Percentiles rank a stretch among this genome's conserved stretches.
phyloP scores from a whole-genome alignment of 805 yeast species.

The Hanseniaspora taiwanica region DNA sequence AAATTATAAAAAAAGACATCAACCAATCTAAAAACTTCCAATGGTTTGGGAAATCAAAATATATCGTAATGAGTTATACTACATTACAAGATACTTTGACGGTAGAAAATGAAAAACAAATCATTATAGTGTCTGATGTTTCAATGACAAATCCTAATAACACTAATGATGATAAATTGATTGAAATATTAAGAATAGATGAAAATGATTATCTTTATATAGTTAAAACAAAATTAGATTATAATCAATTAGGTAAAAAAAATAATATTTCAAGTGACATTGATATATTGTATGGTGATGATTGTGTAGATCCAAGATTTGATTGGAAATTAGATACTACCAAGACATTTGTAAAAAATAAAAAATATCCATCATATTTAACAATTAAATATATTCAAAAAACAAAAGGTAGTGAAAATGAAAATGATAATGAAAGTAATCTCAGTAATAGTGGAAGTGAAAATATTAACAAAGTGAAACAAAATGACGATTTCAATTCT shows the following conservation, averaged over 20 bases:
- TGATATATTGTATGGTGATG: conserved; percentile 59
- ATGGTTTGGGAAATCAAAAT: conserved; percentile 16
- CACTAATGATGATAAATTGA: background rate
- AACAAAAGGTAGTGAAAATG: no score
- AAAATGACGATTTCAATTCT: conserved; percentile 4
- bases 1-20: conserved; percentile 13
- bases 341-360: no score
- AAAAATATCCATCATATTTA: conserved; percentile 12
- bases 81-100: background rate
- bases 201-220: background rate
- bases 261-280: conserved; percentile 33
- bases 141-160: background rate
- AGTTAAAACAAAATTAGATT: background rate
- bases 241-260: background rate
- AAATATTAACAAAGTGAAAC: background rate
- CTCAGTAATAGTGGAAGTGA: no score
- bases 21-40: conserved; percentile 10
- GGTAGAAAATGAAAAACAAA: background rate
- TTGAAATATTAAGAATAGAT: background rate
- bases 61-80: conserved; percentile 5
- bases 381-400: no score
- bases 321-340: conserved; percentile 51
- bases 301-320: conserved; percentile 65
- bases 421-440: no score
- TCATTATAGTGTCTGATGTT: no score